phyloP scores from a whole-genome alignment of 1,284 basidiomycete species.

The Vanrija sp. region DNA sequence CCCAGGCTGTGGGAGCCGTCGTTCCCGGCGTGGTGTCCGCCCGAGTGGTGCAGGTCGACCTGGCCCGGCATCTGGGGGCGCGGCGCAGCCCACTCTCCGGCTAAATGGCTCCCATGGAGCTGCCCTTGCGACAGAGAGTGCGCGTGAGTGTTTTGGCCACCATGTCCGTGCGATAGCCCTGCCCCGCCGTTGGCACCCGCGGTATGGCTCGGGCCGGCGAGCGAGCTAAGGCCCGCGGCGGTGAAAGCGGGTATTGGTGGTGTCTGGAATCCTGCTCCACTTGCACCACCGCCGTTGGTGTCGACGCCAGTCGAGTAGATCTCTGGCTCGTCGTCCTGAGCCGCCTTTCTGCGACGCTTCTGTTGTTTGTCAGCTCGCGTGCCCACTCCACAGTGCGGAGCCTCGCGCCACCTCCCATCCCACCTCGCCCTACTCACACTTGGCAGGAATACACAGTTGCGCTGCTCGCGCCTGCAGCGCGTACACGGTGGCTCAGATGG shows the following conservation, averaged over 20 bases:
- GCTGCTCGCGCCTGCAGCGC: slow-evolving; percentile 50
- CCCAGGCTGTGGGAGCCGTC: too few relatives aligned
- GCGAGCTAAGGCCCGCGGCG: not conserved
- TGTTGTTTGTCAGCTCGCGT: slow-evolving; percentile 8
- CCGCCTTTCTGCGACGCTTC: slow-evolving; percentile 38
- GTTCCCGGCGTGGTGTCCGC: too few relatives aligned
- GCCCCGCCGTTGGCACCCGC: too few relatives aligned
- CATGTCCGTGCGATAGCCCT: too few relatives aligned
- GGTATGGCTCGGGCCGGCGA: too few relatives aligned
- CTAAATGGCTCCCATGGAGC: too few relatives aligned
- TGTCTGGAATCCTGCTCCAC: not conserved
- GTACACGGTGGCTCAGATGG: slow-evolving; percentile 51
- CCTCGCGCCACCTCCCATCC: not conserved
- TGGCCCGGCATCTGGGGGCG: slow-evolving; percentile 18
- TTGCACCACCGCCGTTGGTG: not conserved
- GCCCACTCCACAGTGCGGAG: not conserved
- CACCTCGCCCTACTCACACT: slow-evolving; percentile 25
- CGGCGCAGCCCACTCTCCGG: not conserved
- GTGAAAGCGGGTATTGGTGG: not conserved
- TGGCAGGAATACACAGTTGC: slow-evolving; percentile 50
- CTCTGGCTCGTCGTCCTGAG: slow-evolving; percentile 20
- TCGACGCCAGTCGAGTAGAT: slow-evolving; percentile 13
- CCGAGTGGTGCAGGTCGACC: not conserved
- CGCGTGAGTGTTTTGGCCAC: not conserved
- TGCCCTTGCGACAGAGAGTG: not conserved